Base-by-base conservation (phyloP, 2,329 filamentous ascomycete genomes). In the Ophiocordyceps camponoti-saundersi region DNA sequence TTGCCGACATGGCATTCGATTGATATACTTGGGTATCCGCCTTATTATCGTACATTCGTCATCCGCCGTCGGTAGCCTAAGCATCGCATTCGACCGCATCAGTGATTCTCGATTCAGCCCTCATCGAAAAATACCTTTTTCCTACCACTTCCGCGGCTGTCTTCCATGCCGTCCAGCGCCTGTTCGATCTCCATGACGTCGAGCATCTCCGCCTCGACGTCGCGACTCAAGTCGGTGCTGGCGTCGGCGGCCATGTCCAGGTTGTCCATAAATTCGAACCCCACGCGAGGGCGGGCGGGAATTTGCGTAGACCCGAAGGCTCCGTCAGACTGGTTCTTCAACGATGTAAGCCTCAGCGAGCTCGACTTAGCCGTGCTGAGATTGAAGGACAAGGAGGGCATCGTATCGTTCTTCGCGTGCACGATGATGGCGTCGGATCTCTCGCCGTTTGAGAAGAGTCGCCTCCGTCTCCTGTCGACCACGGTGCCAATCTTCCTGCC, bases 161-260 rank as follows among this genome's bases (percentile, higher is more conserved):
- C 64, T 47, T 77, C 71, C 72, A 82, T 65, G 45, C 63, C 66
- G 44, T 75, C 69, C 46, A 82, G 59, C 44, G 71, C 73, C 49
- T 74, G 70, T 53, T 82, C 78, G 55, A 82, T 79, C 53, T 77
- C 76, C 69, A 79, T 74, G 42, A 82, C 77, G 56, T 80, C 77
- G 53, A 82, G 65, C 66, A 79, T 73, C 59, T 79, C 75, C 29
- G 68, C 66, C 55, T 79, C 75, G 13, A 78, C 66, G 48, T 79
- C 69, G 30, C 75, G 64, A 23, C 64, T 67, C n/a, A 69, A 63
- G 45, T 73, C 70, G 32, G 70, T 67, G 21, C 64, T 63, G 7
- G 64, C 59, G 48, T 79, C 74, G 3, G 75, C 75, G 2, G 75
- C 75, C 2, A 65, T 68, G 44, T 63, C 67, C 30, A 79, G 56